Evolutionary conservation across 2,329 filamentous ascomycete species (phyloP).

Genomic region (Exserohilum turcica): DNA sequence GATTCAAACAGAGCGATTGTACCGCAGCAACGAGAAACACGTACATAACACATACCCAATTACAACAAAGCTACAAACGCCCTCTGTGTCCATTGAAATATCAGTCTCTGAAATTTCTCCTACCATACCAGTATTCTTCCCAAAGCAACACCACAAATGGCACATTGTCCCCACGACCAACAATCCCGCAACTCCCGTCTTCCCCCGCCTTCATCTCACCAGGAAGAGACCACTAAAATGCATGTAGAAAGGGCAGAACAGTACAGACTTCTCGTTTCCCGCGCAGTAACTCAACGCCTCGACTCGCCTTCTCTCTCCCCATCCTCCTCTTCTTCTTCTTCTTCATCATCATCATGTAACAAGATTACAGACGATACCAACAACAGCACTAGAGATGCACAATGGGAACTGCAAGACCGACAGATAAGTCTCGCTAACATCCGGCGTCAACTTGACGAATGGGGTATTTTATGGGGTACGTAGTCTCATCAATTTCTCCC

Average conservation of each 20-base stretch:
- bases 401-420: too few relatives aligned
- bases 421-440: too few relatives aligned
- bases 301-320: conserved; percentile 10
- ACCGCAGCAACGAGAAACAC: conserved; percentile 1
- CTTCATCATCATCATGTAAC: too few relatives aligned
- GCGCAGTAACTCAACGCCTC: conserved; percentile 21
- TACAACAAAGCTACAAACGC: not conserved
- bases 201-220: not conserved
- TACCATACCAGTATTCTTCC: not conserved
- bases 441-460: too few relatives aligned
- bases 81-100: not conserved
- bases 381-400: too few relatives aligned
- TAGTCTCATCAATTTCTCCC: too few relatives aligned
- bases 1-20: not conserved
- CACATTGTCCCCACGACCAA: not conserved
- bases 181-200: not conserved
- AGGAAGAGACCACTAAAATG: not conserved
- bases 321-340: too few relatives aligned
- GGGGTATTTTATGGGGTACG: too few relatives aligned
- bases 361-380: too few relatives aligned
- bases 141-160: not conserved
- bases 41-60: not conserved
- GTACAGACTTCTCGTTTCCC: conserved; percentile 27
- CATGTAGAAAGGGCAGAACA: not conserved
- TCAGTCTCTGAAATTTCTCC: not conserved